Base-by-base conservation (phyloP, 495 filamentous ascomycete genomes). In the Copromyces sp. region DNA sequence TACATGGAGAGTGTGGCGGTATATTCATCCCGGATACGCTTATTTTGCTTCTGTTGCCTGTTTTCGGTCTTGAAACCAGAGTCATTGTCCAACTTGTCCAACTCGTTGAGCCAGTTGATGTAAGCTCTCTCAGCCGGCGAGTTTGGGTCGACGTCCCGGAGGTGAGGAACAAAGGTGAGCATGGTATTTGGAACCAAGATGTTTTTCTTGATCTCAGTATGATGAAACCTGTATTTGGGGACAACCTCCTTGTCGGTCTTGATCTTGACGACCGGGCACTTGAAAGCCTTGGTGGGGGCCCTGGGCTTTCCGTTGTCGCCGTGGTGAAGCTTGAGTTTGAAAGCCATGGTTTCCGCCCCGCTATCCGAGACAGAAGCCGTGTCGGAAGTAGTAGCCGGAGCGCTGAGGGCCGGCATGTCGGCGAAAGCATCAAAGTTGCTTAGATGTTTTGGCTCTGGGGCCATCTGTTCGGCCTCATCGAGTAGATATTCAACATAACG, bases 171-270 rank as follows among this genome's bases (percentile, higher is more conserved):
- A 71, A 84, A 86, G 41, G 79, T 84, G 45, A 85, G 82, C 80
- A 83, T 83, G 16, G 84, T 84, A 74, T 86, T 83, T 0, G 84
- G 82, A 2, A 83, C 81, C 39, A 85, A 81, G 16, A 86, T 83
- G 59, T 85, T 85, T 47, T 83, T 85, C 72, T 73, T 79, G n/a
- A 86, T 82, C 72, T 85, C 83, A n/a, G 85, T 82, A 73, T 85
- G 83, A 68, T 85, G 84, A 68, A 84, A 85, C 35, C 80, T 73
- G 71, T 86, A 86, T 9, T 75, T 71, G 24, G 84, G 84, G 3
- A 83, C 82, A 6, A 76, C 75, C 14, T 81, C 81, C 59, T 75
- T 79, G 69, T 83, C 76, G 8, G 82, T 81, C 69, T 81, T 81
- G 72, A 86, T 82, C 73, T 79, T 78, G 32, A 77, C 71, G 9